Evolutionary conservation across 352 stramenopile species (phyloP).

Genomic region (Globisporangium radiosum): DNA sequence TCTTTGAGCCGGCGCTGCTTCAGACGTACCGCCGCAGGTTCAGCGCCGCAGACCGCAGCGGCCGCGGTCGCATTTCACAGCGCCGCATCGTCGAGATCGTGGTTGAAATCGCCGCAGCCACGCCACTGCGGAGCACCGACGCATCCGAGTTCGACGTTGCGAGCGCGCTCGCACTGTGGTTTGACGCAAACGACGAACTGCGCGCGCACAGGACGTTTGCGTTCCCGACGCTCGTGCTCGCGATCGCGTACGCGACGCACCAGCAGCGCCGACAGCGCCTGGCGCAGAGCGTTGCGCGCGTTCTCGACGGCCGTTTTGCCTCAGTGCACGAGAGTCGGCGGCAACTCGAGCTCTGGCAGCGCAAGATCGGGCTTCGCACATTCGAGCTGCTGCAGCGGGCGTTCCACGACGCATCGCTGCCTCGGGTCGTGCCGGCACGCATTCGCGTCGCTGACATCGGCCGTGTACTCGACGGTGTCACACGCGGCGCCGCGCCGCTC

Average conservation of each 20-base stretch:
- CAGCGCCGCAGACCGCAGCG: slow-evolving; percentile 26
- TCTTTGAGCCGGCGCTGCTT: slow-evolving; percentile 34
- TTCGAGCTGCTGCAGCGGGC: slow-evolving; percentile 53
- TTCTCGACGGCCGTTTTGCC: slow-evolving; percentile 47
- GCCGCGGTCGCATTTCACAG: slow-evolving; percentile 27
- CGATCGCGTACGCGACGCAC: slow-evolving; percentile 41
- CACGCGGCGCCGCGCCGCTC: slow-evolving; percentile 24
- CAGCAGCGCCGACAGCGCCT: slow-evolving; percentile 38
- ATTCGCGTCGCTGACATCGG: slow-evolving; percentile 34
- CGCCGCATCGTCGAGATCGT: slow-evolving; percentile 34
- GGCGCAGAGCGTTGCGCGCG: slow-evolving; percentile 38
- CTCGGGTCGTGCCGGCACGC: slow-evolving; percentile 45
- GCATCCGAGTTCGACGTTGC: slow-evolving; percentile 4
- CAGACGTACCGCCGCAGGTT: slow-evolving; percentile 31
- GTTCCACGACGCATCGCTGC: slow-evolving; percentile 45
- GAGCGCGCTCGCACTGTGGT: slow-evolving; percentile 37
- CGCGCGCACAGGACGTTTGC: slow-evolving; percentile 39
- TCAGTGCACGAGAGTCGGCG: slow-evolving; percentile 49
- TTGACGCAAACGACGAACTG: slow-evolving; percentile 40
- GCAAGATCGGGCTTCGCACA: slow-evolving; percentile 45
- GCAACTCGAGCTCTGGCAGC: slow-evolving; percentile 61
- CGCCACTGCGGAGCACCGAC: not conserved
- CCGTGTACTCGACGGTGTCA: slow-evolving; percentile 34
- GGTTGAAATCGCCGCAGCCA: slow-evolving; percentile 16
- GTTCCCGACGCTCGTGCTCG: slow-evolving; percentile 47